Conservation (phyloP, 1,284 basidiomycete genomes). For the Cryptococcus sp. region DNA sequence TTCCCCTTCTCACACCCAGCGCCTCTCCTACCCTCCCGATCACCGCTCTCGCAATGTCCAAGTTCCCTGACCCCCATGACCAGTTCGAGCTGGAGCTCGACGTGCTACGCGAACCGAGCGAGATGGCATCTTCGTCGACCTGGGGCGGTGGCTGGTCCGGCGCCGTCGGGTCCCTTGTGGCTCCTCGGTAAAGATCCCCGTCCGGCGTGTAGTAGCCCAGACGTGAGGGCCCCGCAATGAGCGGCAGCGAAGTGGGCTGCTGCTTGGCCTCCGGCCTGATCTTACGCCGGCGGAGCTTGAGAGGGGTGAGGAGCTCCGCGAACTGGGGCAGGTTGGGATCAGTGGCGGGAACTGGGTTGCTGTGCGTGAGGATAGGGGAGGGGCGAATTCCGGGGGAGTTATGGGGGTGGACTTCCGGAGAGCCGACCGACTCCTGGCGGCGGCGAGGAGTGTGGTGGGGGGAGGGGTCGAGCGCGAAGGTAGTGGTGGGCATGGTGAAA, state of each 20-base stretch:
- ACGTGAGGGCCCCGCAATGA: slow-evolving; percentile 31
- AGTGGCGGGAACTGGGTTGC: not conserved
- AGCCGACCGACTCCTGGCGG: too few species aligned
- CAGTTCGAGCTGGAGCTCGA: slow-evolving; percentile 32
- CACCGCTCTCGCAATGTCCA: slow-evolving; percentile 40
- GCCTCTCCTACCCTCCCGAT: slow-evolving; percentile 45
- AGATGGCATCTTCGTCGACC: slow-evolving; percentile 36
- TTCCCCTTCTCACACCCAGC: slow-evolving; percentile 41
- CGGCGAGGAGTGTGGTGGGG: too few species aligned
- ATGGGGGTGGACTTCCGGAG: not conserved
- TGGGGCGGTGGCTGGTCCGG: slow-evolving; percentile 2
- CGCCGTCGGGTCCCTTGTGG: slow-evolving; percentile 31
- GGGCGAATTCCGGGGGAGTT: slow-evolving; percentile 1
- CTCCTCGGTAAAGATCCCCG: slow-evolving; percentile 47
- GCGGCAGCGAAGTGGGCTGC: slow-evolving; percentile 15
- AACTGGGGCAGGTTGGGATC: slow-evolving; percentile 33
- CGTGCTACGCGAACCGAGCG: slow-evolving; percentile 21
- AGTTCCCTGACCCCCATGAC: slow-evolving; percentile 36
- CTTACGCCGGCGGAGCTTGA: slow-evolving; percentile 28
- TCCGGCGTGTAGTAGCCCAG: slow-evolving; percentile 40
- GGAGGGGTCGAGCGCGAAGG: too few species aligned
- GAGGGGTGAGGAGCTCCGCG: slow-evolving; percentile 42
- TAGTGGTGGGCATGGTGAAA: too few species aligned
- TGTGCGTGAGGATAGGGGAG: slow-evolving; percentile 8
- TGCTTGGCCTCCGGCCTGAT: slow-evolving; percentile 7